These are phyloP conservation scores for Penicillium sclerotiorum DNA, from an alignment of 2,329 filamentous ascomycete genomes.

Conservation along the genomic window DNA sequence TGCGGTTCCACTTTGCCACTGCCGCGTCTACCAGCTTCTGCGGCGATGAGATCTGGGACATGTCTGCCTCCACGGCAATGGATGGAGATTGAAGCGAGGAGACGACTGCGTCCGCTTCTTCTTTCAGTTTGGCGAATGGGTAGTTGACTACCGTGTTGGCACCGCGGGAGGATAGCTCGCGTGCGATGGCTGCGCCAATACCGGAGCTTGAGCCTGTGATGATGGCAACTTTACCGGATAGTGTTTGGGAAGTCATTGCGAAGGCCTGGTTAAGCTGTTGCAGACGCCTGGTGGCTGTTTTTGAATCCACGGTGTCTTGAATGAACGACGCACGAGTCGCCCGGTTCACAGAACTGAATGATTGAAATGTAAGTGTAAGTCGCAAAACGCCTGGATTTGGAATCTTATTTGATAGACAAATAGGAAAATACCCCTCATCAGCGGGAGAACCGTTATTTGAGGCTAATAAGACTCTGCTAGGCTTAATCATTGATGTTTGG, in stretches of 20 bases:
- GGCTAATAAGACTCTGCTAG: too few relatives aligned
- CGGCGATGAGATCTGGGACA: constrained; percentile 43
- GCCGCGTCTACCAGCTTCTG: constrained; percentile 39
- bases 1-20: constrained; percentile 35
- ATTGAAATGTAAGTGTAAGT: too few relatives aligned
- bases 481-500: too few relatives aligned
- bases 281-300: neutral
- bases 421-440: too few relatives aligned
- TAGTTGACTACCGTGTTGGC: constrained; percentile 56
- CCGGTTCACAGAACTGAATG: too few relatives aligned
- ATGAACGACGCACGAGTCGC: neutral
- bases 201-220: constrained; percentile 28
- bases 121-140: constrained; percentile 31
- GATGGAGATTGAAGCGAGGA: constrained; percentile 30
- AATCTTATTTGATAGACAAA: too few relatives aligned
- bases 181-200: constrained; percentile 27
- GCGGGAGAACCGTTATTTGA: too few relatives aligned
- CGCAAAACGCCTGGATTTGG: too few relatives aligned
- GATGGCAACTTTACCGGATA: constrained; percentile 26
- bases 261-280: neutral
- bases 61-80: constrained; percentile 49
- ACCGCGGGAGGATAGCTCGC: constrained; percentile 49
- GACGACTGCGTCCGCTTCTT: constrained; percentile 34
- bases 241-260: constrained; percentile 13
- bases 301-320: neutral